Percentiles rank a stretch among this genome's conserved stretches.
These are phyloP conservation scores for Lentinus polychrous DNA, from an alignment of 1,284 basidiomycete species.

Conservation along the genomic window DNA sequence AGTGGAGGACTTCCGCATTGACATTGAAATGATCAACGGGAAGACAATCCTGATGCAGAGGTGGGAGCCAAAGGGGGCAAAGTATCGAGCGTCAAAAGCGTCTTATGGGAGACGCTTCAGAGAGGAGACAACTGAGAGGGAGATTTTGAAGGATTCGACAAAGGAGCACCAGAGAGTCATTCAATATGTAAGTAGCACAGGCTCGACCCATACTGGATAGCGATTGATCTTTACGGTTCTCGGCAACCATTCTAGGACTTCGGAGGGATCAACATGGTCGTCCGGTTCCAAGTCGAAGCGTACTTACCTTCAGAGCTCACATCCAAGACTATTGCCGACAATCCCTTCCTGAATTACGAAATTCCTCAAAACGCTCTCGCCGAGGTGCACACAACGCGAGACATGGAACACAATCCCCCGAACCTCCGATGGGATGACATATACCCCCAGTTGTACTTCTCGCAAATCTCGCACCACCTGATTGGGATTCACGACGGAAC, in stretches of 20 bases:
- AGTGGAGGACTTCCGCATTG: constrained; percentile 45
- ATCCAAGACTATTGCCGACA: background rate
- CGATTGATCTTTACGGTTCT: too few relatives aligned
- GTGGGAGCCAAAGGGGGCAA: constrained; percentile 33
- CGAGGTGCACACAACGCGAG: constrained; percentile 32
- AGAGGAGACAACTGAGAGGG: constrained; percentile 3
- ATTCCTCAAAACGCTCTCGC: constrained; percentile 31
- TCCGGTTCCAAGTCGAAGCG: constrained; percentile 44
- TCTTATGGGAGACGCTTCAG: constrained; percentile 6
- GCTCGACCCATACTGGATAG: background rate
- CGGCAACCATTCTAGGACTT: constrained; percentile 29
- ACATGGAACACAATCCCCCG: constrained; percentile 12
- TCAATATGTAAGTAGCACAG: constrained; percentile 11
- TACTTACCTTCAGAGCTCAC: constrained; percentile 11
- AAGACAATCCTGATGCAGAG: constrained; percentile 47
- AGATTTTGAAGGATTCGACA: constrained; percentile 6
- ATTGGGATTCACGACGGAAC: constrained; percentile 34
- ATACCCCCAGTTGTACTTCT: constrained; percentile 45
- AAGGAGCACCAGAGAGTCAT: constrained; percentile 11
- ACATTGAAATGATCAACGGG: constrained; percentile 44
- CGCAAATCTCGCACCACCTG: constrained; percentile 45
- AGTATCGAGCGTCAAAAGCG: constrained; percentile 14
- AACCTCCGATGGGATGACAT: constrained; percentile 29
- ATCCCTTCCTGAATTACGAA: constrained; percentile 11
- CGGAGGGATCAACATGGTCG: constrained; percentile 40